Evolutionary conservation across 495 filamentous ascomycete genomes (phyloP), one percentile per base, ranked within the genome.

Genomic region (Aspergillus campestris): DNA sequence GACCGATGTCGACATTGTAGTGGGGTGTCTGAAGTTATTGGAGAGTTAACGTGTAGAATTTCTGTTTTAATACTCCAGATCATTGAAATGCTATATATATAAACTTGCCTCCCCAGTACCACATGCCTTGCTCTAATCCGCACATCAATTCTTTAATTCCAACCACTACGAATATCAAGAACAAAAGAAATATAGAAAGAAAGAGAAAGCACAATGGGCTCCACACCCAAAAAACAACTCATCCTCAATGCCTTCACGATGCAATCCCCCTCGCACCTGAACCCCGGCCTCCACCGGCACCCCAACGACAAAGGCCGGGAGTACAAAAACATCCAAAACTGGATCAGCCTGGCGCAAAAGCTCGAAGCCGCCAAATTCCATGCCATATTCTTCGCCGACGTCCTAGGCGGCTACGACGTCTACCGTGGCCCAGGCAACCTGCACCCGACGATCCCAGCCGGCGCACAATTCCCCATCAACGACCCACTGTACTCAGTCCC

Each of bases 401-500:
- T 69, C 14, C 53, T 67, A 8, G 69, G 69, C 11, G 79, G 78
- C 56, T 83, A 86, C 62, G 82, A 86, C 52, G 78, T 83, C 27
- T 86, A 84, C 65, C 71, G 69, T 10, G 74, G 73, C 0, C 74
- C 74, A 4, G 60, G 66, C 3, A 79, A 77, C 12, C 62, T 83
- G 1, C 67, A 73, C 30, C 74, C 80, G 1, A 75, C 78, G 3
- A 76, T 82, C 48, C 61, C 72, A 40, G 71, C 79, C 12, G 81
- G 73, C 10, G 77, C 81, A 0, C 80, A 86, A 56, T 84, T 80
- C 71, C 82, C 82, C 6, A 79, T 84, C 43, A 81, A 81, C 42
- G 69, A 73, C 37, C 69, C 68, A 1, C 57, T 73, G 7, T 68
- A 71, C 44, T 62, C 63, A 38, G 51, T 73, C 7, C 58, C 67